These are phyloP conservation scores for Limnanthes douglasii DNA, from an alignment of 345 rosid genomes.

Conservation along the genomic window DNA sequence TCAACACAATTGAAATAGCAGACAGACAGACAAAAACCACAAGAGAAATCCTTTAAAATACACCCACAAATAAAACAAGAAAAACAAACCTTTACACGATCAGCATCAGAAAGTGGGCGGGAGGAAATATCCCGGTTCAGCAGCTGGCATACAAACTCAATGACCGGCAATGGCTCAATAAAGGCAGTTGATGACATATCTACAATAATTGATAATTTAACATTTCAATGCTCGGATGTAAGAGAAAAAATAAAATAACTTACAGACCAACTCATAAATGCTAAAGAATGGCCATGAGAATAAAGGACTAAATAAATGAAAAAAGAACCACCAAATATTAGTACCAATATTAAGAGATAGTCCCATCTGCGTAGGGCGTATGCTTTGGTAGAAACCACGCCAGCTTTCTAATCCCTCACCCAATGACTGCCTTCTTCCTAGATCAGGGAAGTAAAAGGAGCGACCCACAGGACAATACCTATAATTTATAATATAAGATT, in stretches of 20 bases:
- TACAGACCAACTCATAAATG: no score
- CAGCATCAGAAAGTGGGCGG: slow-evolving; percentile 79
- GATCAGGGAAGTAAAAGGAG: slow-evolving; percentile 74
- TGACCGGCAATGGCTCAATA: slow-evolving; percentile 78
- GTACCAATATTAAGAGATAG: slow-evolving; percentile 76
- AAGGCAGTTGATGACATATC: slow-evolving; percentile 98
- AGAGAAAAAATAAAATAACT: no score
- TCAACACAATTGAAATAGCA: no score
- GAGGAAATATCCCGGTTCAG: slow-evolving; percentile 57
- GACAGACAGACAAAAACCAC: neutral
- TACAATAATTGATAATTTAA: slow-evolving; percentile 14
- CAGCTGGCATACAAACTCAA: slow-evolving; percentile 52
- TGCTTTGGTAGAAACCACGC: slow-evolving; percentile 97
- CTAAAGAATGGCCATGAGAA: neutral
- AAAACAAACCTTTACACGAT: slow-evolving; percentile 67
- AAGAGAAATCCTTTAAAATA: no score
- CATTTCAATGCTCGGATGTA: no score
- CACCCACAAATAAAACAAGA: neutral
- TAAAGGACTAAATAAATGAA: neutral
- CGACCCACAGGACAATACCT: slow-evolving; percentile 88
- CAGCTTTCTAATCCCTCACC: slow-evolving; percentile 97
- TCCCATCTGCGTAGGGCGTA: slow-evolving; percentile 97
- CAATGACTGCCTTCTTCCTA: slow-evolving; percentile 66
- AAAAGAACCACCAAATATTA: neutral
- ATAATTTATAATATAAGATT: slow-evolving; percentile 7